Conservation (phyloP, 2,329 filamentous ascomycete genomes). For the Zalaria obscura region DNA sequence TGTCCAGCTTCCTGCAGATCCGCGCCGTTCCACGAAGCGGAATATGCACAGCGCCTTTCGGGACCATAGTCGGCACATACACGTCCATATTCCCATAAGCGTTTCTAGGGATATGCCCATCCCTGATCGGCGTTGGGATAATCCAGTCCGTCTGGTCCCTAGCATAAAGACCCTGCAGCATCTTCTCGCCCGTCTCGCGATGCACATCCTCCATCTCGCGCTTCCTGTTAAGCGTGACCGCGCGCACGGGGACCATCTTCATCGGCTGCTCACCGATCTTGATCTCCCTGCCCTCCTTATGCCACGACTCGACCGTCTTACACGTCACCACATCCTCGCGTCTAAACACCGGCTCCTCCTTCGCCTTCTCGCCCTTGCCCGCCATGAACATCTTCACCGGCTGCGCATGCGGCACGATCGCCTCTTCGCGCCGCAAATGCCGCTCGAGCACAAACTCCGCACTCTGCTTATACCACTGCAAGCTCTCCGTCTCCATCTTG, state of each 20-base stretch:
- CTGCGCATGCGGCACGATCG: slow-evolving; percentile 52
- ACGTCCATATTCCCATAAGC: slow-evolving; percentile 93
- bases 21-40: slow-evolving; percentile 63
- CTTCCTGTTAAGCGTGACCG: slow-evolving; percentile 74
- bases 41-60: slow-evolving; percentile 68
- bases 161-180: slow-evolving; percentile 74
- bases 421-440: slow-evolving; percentile 85
- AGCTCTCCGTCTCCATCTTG: slow-evolving; percentile 36
- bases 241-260: slow-evolving; percentile 80
- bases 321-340: slow-evolving; percentile 71
- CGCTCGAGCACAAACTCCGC: slow-evolving; percentile 73
- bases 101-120: slow-evolving; percentile 86
- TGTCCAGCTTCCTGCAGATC: slow-evolving; percentile 68
- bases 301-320: slow-evolving; percentile 91
- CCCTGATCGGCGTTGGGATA: slow-evolving; percentile 69
- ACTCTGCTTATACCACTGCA: slow-evolving; percentile 80
- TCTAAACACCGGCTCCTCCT: slow-evolving; percentile 67
- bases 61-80: slow-evolving; percentile 88
- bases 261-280: slow-evolving; percentile 56
- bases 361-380: slow-evolving; percentile 57
- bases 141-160: slow-evolving; percentile 88
- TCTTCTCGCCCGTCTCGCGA: slow-evolving; percentile 65
- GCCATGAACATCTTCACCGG: slow-evolving; percentile 63
- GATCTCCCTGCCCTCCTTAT: slow-evolving; percentile 81
- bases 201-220: slow-evolving; percentile 81